A percentile compares a stretch with the other conserved stretches of the same genome.
Evolutionary conservation across 163 green algal genomes (phyloP).

Genomic region (Scenedesmus sp.): DNA sequence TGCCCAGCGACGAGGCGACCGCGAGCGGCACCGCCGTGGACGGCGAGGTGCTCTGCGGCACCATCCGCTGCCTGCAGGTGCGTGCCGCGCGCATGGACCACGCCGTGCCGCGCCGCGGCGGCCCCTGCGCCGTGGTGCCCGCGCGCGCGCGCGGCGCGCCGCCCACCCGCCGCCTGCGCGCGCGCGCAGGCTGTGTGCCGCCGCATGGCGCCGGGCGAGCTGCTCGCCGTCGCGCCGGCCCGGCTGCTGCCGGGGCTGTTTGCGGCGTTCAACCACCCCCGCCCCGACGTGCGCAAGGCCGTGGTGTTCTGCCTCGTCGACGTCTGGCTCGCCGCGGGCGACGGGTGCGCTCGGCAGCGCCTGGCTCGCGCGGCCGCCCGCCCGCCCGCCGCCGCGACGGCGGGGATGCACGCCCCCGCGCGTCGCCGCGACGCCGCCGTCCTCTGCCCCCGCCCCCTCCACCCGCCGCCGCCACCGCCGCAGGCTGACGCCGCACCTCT

Average conservation of each 20-base stretch:
- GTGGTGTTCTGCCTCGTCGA: constrained; percentile 54
- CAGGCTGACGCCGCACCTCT: constrained; percentile 44
- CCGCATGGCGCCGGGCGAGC: constrained; percentile 10
- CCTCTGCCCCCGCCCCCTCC: too few species aligned
- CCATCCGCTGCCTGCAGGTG: constrained; percentile 50
- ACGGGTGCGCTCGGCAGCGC: constrained; percentile 38
- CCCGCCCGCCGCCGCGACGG: too few species aligned
- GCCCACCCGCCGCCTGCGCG: too few species aligned
- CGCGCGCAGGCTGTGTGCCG: constrained; percentile 23
- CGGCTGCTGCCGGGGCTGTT: constrained; percentile 62
- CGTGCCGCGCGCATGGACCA: not conserved
- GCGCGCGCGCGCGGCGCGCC: not conserved
- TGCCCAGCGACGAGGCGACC: constrained; percentile 31
- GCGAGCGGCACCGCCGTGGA: constrained; percentile 26
- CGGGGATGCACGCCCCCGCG: too few species aligned
- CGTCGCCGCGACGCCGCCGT: too few species aligned
- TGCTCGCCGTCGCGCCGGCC: constrained; percentile 25
- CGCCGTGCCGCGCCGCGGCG: not conserved
- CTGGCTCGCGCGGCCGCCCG: too few species aligned
- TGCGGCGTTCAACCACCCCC: constrained; percentile 57
- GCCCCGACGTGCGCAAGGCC: constrained; percentile 68
- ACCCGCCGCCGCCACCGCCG: not conserved
- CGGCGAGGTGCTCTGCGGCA: constrained; percentile 46
- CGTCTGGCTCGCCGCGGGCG: constrained; percentile 31
- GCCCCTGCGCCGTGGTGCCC: not conserved